Base-by-base conservation (phyloP, 2,329 filamentous ascomycete species). In the Fusarium succisae region DNA sequence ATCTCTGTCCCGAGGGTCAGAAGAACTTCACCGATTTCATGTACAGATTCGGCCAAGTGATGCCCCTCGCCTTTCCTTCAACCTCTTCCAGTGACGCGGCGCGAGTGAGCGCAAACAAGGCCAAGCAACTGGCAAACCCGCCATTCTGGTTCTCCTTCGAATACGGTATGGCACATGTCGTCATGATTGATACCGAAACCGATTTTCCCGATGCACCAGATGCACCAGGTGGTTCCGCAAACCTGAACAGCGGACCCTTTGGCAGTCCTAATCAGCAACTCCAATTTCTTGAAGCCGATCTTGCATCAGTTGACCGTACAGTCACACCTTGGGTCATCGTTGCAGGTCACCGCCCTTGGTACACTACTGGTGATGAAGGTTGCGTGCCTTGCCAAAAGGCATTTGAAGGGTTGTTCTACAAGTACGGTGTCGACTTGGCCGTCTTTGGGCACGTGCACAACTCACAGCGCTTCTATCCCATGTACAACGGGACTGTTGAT, bases 241-340 rank as follows among this genome's bases (percentile, higher is more conserved):
- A 72, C 8, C n/a, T 72, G 2, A 72, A 72, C 5, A 69, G 69
- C 8, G 69, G 69, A 22, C 69, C 69, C 0, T 72, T 72, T 9
- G 69, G 69, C 0, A 55, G 43, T 1, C 69, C 69, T 1, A 56
- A 72, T 7, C 69, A 72, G 18, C 69, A 72, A 6, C 17, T 72
- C 3, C 56, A 72, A 8, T 72, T 72, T 20, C 57, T 72, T 0
- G 69, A 72, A 12, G 63, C 69, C 3, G 69, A 72, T n/a, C 47
- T 91, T 0, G 85, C 87, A 0, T 86, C 86, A 0, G 87, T 90
- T 39, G 88, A 90, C 78, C 85, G 89, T 55, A 80, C 74, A 6
- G 82, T 89, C 0, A 91, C 89, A 0, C 88, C 89, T 0, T 91
- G 78, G 78, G 56, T 80, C 4, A 55, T 79, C 32, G 77, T 79